These are phyloP conservation scores for Botrytis aclada DNA, from an alignment of 2,329 filamentous ascomycete species.

Conservation along the genomic window DNA sequence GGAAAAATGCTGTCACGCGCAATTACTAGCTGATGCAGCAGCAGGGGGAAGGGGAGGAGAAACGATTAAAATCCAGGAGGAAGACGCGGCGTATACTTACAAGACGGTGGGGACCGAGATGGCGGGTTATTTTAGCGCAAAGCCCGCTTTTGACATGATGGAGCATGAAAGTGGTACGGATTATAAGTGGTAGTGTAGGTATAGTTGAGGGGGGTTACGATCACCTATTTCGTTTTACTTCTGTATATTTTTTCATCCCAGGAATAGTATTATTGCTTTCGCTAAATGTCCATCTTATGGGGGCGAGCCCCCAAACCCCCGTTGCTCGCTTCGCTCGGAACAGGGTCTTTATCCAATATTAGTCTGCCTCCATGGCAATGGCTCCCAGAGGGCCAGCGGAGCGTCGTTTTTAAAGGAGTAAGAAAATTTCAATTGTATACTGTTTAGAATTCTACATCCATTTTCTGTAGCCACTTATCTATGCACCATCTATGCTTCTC, in stretches of 20 bases:
- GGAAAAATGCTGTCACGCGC: slow-evolving; percentile 48
- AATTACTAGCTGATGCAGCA: slow-evolving; percentile 56
- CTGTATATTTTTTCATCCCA: not conserved
- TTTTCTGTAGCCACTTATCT: not conserved
- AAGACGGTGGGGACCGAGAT: slow-evolving; percentile 59
- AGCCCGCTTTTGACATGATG: slow-evolving; percentile 68
- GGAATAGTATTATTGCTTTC: not conserved
- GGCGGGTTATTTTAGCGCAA: slow-evolving; percentile 69
- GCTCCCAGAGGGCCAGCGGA: not conserved
- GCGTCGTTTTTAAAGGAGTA: not conserved
- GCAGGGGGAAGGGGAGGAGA: slow-evolving; percentile 59
- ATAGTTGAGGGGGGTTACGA: too few relatives aligned
- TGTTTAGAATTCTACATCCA: not conserved
- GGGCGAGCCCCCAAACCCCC: not conserved
- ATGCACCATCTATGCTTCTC: not conserved
- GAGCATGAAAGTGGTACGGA: slow-evolving; percentile 49
- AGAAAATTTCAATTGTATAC: not conserved
- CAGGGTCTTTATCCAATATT: not conserved
- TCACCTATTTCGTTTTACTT: not conserved
- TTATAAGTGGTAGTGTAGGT: slow-evolving; percentile 32
- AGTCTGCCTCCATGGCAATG: not conserved
- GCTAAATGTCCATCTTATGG: not conserved
- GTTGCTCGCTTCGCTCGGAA: not conserved
- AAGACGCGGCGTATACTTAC: slow-evolving; percentile 66
- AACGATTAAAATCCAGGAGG: slow-evolving; percentile 65